Base-by-base conservation (phyloP, 345 rosid genomes). In the Sapria himalayana region DNA sequence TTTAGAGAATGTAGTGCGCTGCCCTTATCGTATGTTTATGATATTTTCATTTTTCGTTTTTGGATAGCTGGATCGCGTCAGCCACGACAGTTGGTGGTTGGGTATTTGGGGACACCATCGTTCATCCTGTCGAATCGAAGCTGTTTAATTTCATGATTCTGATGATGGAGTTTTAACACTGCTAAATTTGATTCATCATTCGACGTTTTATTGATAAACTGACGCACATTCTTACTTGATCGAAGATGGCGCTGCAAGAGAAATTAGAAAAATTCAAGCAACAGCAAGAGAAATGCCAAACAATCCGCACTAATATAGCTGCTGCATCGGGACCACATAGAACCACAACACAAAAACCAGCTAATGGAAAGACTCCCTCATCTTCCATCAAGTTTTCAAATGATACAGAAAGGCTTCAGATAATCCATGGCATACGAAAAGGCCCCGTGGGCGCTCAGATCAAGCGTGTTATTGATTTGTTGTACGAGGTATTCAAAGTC, bases 381-480 rank as follows among this genome's bases (percentile, higher is more conserved):
- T n/a, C n/a, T n/a, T 42, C 57, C 47, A 62, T 60, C 52, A 76
- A 68, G 53, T 86, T 77, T 51, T 86, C 94, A 0, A 73, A 67
- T 48, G 78, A 78, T 31, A 76, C 94, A 0, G 76, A 86, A 57
- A 72, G 78, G 7, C 81, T 74, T 48, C 78, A 77, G 50, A 51
- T 39, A 11, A 72, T 77, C 13, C 61, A 65, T 44, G 66, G 57
- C 34, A 69, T 81, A 0, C 67, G 94, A 15, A 81, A 78, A 63
- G 57, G 63, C 12, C 85, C 82, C 35, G 82, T 70, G 15, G 94
- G 94, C 7, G 76, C 92, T 50, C 94, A 81, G 66, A 78, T 86
- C 42, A 86, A 81, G 64, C 92, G 85, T 14, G 92, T 86, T 49
- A 81, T 86, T 15, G 78, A 76, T 50, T 63, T 72, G 39, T 55